These are phyloP conservation scores for Agaricus sinodeliciosus DNA, from an alignment of 768 basidiomycete species.

Conservation along the genomic window DNA sequence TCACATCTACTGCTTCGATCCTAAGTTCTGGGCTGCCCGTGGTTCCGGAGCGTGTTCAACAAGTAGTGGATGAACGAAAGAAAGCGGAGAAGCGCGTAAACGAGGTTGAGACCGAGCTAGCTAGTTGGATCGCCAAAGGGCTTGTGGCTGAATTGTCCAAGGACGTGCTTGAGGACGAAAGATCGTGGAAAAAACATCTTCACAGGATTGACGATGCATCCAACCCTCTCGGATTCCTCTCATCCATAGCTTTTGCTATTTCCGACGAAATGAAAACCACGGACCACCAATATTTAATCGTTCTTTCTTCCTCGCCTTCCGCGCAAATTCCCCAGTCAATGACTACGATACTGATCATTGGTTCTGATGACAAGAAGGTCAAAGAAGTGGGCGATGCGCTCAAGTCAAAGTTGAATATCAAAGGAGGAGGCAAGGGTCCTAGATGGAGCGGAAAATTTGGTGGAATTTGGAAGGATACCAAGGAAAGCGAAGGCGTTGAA, in stretches of 20 bases:
- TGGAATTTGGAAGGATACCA: constrained; percentile 54
- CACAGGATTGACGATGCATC: constrained; percentile 57
- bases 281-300: constrained; percentile 30
- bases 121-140: constrained; percentile 36
- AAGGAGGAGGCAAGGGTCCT: constrained; percentile 72
- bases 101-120: constrained; percentile 65
- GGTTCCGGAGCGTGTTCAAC: constrained; percentile 61
- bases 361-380: constrained; percentile 52
- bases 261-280: constrained; percentile 16
- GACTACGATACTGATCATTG: constrained; percentile 53
- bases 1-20: constrained; percentile 49
- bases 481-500: constrained; percentile 33
- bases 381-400: constrained; percentile 52
- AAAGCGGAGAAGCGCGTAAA: constrained; percentile 59
- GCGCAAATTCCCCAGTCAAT: constrained; percentile 42
- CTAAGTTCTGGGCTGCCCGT: constrained; percentile 64
- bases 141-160: constrained; percentile 30
- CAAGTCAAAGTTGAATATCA: constrained; percentile 52
- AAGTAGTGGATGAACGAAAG: constrained; percentile 62
- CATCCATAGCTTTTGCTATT: constrained; percentile 47
- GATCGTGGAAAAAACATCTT: constrained; percentile 38
- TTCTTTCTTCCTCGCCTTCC: constrained; percentile 62
- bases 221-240: constrained; percentile 55
- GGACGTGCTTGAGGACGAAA: constrained; percentile 14
- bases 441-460: constrained; percentile 72